Evolutionary conservation across 2,329 filamentous ascomycete genomes (phyloP), one percentile per base, ranked within the genome.

Genomic region (Juglanconis sp.): DNA sequence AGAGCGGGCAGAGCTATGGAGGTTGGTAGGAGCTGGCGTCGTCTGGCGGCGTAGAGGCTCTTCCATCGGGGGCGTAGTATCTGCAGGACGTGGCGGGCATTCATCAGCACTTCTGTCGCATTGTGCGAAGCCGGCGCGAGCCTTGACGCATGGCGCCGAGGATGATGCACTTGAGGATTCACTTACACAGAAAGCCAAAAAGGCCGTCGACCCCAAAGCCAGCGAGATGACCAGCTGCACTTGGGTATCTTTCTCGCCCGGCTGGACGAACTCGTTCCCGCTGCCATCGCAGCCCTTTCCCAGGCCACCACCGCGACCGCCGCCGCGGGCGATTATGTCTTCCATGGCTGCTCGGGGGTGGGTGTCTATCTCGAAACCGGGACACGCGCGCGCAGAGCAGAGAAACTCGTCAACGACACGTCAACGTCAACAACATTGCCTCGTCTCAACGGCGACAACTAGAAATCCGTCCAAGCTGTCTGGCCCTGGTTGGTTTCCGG

Each of bases 61-160:
- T 91, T 89, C 95, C 95, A 99, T 86, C 92, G 87, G 65, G 93
- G 92, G 53, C 95, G 89, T 32, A 99, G 79, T 52, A 92, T 79
- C 91, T 95, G 70, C 8, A 38, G 7, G n/a, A 9, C 17, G 52
- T n/a, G 7, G 4, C 46, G 17, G 59, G 52, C 50, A 53, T 58
- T 5, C 56, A 40, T 57, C 40, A 61, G 46, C 47, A 44, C 4
- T 31, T 6, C 1, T 13, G 5, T 40, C 7, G 24, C 34, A 38
- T 17, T 35, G 6, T 17, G 35, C 9, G 3, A 24, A 24, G 24
- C 24, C 24, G 24, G 24, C 24, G 24, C 24, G 24, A 24, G 24
- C 24, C 24, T 24, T 24, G 24, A 24, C 24, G 24, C 24, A 24
- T 24, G 24, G 24, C 24, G 24, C 24, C 30, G 51, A 31, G 40